These are phyloP conservation scores for Fusarium sp. DNA, from an alignment of 2,329 filamentous ascomycete genomes.

Conservation along the genomic window DNA sequence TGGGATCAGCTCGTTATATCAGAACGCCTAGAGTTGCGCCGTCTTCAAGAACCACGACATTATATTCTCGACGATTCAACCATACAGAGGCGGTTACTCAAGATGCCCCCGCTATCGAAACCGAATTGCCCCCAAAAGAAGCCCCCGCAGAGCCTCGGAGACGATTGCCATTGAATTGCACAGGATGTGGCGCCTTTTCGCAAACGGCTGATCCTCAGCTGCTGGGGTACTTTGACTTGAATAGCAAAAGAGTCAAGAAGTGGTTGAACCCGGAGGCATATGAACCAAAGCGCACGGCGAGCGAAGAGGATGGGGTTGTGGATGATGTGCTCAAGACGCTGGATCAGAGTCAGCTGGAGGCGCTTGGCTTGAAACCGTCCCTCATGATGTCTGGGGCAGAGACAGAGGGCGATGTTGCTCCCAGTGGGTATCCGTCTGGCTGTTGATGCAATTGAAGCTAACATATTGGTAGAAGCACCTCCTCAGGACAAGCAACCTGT, in stretches of 20 bases:
- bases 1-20: slow-evolving; percentile 44
- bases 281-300: slow-evolving; percentile 25
- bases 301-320: slow-evolving; percentile 60
- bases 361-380: slow-evolving; percentile 60
- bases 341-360: slow-evolving; percentile 55
- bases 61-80: slow-evolving; percentile 42
- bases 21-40: slow-evolving; percentile 18
- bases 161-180: slow-evolving; percentile 67
- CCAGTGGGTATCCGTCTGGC: slow-evolving; percentile 18
- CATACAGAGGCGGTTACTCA: slow-evolving; percentile 42
- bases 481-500: slow-evolving; percentile 63
- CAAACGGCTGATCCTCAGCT: slow-evolving; percentile 65
- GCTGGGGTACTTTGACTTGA: slow-evolving; percentile 68
- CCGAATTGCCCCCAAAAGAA: neutral
- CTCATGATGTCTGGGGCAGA: slow-evolving; percentile 50
- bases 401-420: slow-evolving; percentile 31
- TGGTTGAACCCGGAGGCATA: slow-evolving; percentile 53
- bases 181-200: slow-evolving; percentile 73
- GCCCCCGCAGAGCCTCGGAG: slow-evolving; percentile 15
- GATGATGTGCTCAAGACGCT: slow-evolving; percentile 58
- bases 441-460: slow-evolving; percentile 3
- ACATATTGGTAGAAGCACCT: slow-evolving; percentile 25
- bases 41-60: slow-evolving; percentile 14
- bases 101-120: neutral
- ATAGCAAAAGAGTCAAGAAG: slow-evolving; percentile 62